phyloP scores from a whole-genome alignment of 1,284 basidiomycete species.

The Leccinum subrobustum region DNA sequence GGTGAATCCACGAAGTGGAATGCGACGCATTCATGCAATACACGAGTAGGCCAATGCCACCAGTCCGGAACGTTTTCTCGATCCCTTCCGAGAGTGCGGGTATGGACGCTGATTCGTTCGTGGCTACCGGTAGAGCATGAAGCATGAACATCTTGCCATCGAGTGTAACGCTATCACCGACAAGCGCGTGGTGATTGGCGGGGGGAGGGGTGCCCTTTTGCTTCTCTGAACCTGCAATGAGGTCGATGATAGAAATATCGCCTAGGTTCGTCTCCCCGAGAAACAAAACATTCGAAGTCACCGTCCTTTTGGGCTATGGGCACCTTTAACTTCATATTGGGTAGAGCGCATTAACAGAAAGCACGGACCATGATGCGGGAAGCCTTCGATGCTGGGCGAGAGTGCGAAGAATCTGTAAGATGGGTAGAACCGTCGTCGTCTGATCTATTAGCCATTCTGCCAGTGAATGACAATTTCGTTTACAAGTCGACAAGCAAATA shows the following conservation, averaged over 20 bases:
- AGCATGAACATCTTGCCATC: conserved; percentile 21
- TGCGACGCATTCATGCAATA: conserved; percentile 23
- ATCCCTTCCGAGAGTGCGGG: conserved; percentile 5
- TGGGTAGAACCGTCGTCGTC: conserved; percentile 8
- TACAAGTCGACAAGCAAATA: neutral
- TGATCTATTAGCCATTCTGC: conserved; percentile 20
- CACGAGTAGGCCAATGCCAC: conserved; percentile 22
- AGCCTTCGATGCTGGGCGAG: conserved; percentile 13
- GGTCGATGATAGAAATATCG: conserved; percentile 22
- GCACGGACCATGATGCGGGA: neutral
- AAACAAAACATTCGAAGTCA: conserved; percentile 20
- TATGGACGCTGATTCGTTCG: conserved; percentile 5
- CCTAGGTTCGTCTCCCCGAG: conserved; percentile 24
- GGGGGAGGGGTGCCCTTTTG: neutral
- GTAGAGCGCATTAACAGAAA: neutral
- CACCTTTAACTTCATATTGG: conserved; percentile 6
- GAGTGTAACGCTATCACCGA: conserved; percentile 12
- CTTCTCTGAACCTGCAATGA: conserved; percentile 12
- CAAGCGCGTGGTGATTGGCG: neutral
- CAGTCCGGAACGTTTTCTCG: conserved; percentile 13
- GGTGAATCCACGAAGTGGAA: conserved; percentile 18
- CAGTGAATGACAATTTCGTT: neutral
- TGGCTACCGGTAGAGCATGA: neutral
- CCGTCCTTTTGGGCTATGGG: conserved; percentile 10
- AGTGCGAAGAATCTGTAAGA: conserved; percentile 10